Percentiles rank a stretch among this genome's conserved stretches.
These are phyloP conservation scores for Hamamelis virginiana DNA, from an alignment of 164 flowering plant genomes.

Conservation along the genomic window DNA sequence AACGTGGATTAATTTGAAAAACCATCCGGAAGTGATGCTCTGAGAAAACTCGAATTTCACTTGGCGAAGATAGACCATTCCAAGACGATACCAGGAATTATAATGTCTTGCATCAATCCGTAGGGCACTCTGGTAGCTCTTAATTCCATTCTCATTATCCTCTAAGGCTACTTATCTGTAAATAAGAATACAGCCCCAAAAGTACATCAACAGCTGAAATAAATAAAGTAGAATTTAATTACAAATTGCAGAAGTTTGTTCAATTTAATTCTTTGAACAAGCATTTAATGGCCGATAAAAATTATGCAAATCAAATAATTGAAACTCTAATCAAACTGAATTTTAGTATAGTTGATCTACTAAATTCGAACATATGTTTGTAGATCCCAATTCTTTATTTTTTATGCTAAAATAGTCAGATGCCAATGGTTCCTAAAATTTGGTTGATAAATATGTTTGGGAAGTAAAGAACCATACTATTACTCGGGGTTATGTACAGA, in stretches of 20 bases:
- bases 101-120: slow-evolving; percentile 82
- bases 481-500: no score
- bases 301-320: no score
- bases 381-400: no score
- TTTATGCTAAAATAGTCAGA: no score
- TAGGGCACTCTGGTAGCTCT: slow-evolving; percentile 87
- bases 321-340: no score
- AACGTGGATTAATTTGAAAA: slow-evolving; percentile 78
- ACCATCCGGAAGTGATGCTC: slow-evolving; percentile 95
- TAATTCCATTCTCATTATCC: slow-evolving; percentile 93
- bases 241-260: not conserved
- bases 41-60: slow-evolving; percentile 90
- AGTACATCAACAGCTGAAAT: slow-evolving; percentile 3
- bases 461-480: no score
- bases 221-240: not conserved
- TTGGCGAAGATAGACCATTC: slow-evolving; percentile 89
- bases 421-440: no score
- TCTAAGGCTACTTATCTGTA: slow-evolving; percentile 83
- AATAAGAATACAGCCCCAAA: slow-evolving; percentile 7
- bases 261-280: no score
- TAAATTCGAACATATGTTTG: no score
- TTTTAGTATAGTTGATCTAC: no score
- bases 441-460: no score
- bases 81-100: slow-evolving; percentile 97
- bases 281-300: no score